These are phyloP conservation scores for Gossypium rotundifolium DNA, from an alignment of 345 rosid species.

Conservation along the genomic window DNA sequence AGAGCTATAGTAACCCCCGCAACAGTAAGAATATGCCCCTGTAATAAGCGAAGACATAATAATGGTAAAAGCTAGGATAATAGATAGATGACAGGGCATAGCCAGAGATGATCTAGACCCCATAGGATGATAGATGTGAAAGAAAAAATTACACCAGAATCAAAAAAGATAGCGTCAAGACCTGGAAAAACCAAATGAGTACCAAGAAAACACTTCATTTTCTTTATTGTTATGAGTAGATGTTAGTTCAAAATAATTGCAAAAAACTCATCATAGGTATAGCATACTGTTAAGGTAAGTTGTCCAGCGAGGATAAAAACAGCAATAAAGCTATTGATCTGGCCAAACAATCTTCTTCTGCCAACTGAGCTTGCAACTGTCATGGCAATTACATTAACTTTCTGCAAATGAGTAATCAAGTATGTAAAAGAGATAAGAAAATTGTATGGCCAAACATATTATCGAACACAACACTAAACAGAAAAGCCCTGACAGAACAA, in stretches of 20 bases:
- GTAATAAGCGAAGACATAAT: constrained; percentile 17
- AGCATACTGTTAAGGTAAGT: constrained; percentile 73
- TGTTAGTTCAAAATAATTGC: not conserved
- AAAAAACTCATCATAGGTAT: not conserved
- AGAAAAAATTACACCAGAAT: not conserved
- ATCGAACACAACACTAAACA: not conserved
- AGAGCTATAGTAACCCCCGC: constrained; percentile 77
- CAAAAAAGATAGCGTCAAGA: not conserved
- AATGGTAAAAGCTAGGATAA: not conserved
- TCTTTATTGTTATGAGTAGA: not conserved
- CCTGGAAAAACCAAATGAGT: not conserved
- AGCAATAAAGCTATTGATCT: constrained; percentile 94
- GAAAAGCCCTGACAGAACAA: not conserved
- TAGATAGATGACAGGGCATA: not conserved
- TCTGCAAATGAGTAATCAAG: constrained; percentile 34
- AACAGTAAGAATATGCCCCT: constrained; percentile 79
- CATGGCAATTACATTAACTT: constrained; percentile 77
- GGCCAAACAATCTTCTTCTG: constrained; percentile 77
- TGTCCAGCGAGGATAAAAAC: constrained; percentile 88
- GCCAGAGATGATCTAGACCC: not conserved
- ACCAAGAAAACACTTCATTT: not conserved
- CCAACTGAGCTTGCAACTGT: constrained; percentile 70
- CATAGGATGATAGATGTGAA: not conserved
- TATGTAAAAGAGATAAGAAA: not conserved
- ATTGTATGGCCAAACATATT: not conserved